Base-by-base conservation (phyloP, 495 filamentous ascomycete species). In the Penicillium samsonianum region DNA sequence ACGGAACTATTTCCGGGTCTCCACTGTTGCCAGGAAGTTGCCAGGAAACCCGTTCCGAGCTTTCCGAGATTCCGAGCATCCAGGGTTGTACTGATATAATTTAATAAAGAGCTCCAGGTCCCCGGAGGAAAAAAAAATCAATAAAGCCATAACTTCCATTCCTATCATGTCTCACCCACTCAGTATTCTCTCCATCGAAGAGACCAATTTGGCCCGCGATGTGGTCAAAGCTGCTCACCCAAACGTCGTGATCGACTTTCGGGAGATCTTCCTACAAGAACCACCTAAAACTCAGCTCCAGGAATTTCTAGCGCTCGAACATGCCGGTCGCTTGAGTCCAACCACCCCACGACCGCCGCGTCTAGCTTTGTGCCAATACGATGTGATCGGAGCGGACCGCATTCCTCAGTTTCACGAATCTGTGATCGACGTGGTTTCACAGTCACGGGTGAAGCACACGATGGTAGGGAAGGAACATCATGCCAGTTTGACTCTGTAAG, bases 281-380 rank as follows among this genome's bases (percentile, higher is more conserved):
- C 80, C 80, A 8, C 69, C 73, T 12, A 83, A 83, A 54, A 65
- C 67, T 5, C 68, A 79, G 41, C 68, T 83, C 7, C 67, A 72
- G 28, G 66, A 72, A 10, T 83, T 78, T 45, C 74, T 83, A 4
- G 75, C 77, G 0, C 58, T 80, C 9, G 80, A 83, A 59, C 78
- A 82, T 60, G 67, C 77, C 4, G 79, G 78, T 11, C 70, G 69
- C 4, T 59, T 80, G 48, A 78, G 72, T 37, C 73, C 78, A 35
- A 76, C 72, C 0, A 76, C 75, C 0, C 77, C 75, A 12, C 70
- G 76, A 0, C 87, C 86, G 6, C 74, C 80, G 5, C 80, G 87
- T 46, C 68, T 84, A 38, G 86, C 87, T n/a, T 75, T 80, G 45
- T 79, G 85, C 20, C 74, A 87, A 51, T 89, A 89, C 69, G 87